These are phyloP conservation scores for Metschnikowia kunwiensis DNA, from an alignment of 805 yeast genomes.

Conservation along the genomic window DNA sequence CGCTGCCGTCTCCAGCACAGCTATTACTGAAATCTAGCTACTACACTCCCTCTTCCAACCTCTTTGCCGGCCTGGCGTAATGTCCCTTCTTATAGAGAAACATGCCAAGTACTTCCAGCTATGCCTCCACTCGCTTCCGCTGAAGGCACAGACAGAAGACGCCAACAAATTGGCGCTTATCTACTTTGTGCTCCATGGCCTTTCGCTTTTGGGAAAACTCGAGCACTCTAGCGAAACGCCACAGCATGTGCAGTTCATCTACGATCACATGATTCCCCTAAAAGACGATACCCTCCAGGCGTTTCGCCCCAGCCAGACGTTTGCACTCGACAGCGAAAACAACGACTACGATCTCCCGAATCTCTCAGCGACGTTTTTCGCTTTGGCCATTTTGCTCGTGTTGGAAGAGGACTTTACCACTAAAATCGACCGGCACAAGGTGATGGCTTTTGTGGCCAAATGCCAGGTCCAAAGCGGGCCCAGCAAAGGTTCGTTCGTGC, in stretches of 20 bases:
- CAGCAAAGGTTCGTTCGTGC: constrained; percentile 33
- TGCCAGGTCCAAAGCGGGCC: constrained; percentile 52
- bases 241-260: constrained; percentile 42
- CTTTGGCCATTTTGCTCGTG: constrained; percentile 54
- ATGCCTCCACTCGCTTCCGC: constrained; percentile 54
- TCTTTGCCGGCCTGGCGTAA: no score
- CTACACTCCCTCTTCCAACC: no score
- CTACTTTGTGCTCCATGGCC: constrained; percentile 66
- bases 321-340: constrained; percentile 25
- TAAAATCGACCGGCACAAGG: constrained; percentile 38
- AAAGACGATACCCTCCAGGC: constrained; percentile 36
- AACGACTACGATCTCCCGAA: constrained; percentile 56
- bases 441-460: constrained; percentile 51
- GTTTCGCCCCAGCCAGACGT: constrained; percentile 58
- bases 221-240: constrained; percentile 21
- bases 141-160: constrained; percentile 58
- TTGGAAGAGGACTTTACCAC: constrained; percentile 42
- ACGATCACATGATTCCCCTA: constrained; percentile 40
- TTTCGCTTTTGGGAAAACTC: constrained; percentile 44
- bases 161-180: constrained; percentile 66
- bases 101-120: constrained; percentile 48
- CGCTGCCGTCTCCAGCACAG: no score
- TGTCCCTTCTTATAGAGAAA: constrained; percentile 23
- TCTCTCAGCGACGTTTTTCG: constrained; percentile 75
- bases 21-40: no score